Base-by-base conservation (phyloP, 768 basidiomycete genomes). In the Lentinus brumalis region DNA sequence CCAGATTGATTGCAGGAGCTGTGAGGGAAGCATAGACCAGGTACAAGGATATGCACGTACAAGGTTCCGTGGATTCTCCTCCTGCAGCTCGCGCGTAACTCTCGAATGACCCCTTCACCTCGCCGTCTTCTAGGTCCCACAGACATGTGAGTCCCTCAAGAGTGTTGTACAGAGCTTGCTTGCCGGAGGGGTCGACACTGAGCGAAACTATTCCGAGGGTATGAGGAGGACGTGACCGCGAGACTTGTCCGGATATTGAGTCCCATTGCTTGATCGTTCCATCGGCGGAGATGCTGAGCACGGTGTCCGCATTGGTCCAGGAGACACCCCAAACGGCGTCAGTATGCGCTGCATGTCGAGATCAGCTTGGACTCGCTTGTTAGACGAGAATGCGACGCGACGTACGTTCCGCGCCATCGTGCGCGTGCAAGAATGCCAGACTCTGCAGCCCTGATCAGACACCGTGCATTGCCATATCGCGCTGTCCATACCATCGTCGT, bases 161-260 rank as follows among this genome's bases (percentile, higher is more conserved):
- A 56, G 89, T 89, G 68, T 94, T 94, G 66, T 87, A 89, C 47
- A 97, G 72, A 0, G 86, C 92, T 32, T 75, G 76, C 50, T 76
- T 78, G 8, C 92, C 95, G 50, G 85, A 80, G 0, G 83, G 80
- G 18, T 87, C 82, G 8, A 85, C 84, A 16, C 91, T 92, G 38
- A 96, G 75, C 5, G 93, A 93, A 16, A 92, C 85, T 64, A 94
- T 84, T 2, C 91, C 94, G 18, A 96, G 86, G 7, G 92, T 86
- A 75, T 96, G 92, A n/a, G 88, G 80, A 40, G 84, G 75, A 16
- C 86, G 85, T 38, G 86, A 77, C 62, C 61, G 81, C 69, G 78
- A 79, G 3, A 84, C 82, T 66, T 89, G 85, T 21, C 89, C 89
- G 5, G 87, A 81, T 3, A 79, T 76, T 21, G 88, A 78, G 63